Evolutionary conservation across 1,139 yeast species (phyloP), one percentile per base, ranked within the genome.

Genomic region (Torulaspora pretoriensis): DNA sequence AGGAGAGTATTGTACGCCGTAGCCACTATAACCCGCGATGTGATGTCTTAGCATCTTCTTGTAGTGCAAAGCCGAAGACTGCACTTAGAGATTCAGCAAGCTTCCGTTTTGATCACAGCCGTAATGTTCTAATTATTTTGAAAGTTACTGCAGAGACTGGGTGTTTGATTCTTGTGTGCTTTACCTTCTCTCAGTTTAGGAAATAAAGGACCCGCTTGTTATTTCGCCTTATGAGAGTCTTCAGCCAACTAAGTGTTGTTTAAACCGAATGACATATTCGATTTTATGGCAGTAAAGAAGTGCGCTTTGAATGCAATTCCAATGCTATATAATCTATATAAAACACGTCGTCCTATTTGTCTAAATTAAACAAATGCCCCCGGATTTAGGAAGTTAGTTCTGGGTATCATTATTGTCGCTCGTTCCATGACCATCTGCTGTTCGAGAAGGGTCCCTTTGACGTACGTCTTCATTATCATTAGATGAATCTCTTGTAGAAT

Each of bases 1-100:
- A 4, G 97, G 97, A 0, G 97, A 89, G 69, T 90, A 92, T 59
- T 83, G 85, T 12, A 89, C 83, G 0, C 84, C 83, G 63, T 87
- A 88, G 12, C 97, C 97, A 60, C 89, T 85, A 67, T 78, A 88
- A 2, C 96, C 96, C 23, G 73, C 68, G 19, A 96, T 87, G 55
- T 88, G 72, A 63, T 72, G 89, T 3, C 82, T 71, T 17, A 88
- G 73, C 96, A 90, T 89, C 12, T 35, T 47, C 14, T n/a, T 19
- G 6, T 27, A 14, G 22, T 29, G 30, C 12, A 16, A 10, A 29
- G n/a, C 19, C 10, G 32, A n/a, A 8, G 17, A 29, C 22, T 13
- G 5, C 19, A 8, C n/a, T 13, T 7, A 22, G 19, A 5, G 16
- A 29, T 29, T 19, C n/a, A 16, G 19, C 19, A 9, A n/a, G 16